A percentile compares a stretch with the other conserved stretches of the same genome.
These are phyloP conservation scores for Globomyces pollinis-pini DNA, from an alignment of 192 early-diverging fungal species.

Conservation along the genomic window DNA sequence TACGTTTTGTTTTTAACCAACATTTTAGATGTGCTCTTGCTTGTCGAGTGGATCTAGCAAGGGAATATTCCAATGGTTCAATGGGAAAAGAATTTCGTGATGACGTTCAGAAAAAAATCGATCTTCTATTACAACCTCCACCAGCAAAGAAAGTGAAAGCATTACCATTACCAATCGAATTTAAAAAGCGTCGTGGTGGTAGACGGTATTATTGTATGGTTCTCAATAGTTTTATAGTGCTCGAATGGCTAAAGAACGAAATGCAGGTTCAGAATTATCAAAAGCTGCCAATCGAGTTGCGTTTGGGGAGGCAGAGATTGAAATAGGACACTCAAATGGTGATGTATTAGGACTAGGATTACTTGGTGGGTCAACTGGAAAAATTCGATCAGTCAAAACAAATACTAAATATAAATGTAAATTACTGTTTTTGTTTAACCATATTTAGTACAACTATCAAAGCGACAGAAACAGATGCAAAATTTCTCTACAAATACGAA, in stretches of 20 bases:
- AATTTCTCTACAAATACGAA: constrained; percentile 6
- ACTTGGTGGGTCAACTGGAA: constrained; percentile 66
- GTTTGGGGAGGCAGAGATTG: constrained; percentile 88
- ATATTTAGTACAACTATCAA: constrained; percentile 2
- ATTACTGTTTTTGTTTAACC: not conserved
- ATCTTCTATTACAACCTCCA: constrained; percentile 76
- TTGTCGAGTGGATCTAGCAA: constrained; percentile 74
- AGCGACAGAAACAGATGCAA: constrained; percentile 12
- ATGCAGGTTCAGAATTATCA: constrained; percentile 77
- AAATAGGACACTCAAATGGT: constrained; percentile 58
- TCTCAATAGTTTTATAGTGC: constrained; percentile 49
- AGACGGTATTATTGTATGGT: constrained; percentile 41
- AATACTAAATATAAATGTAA: not conserved
- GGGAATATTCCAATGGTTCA: constrained; percentile 63
- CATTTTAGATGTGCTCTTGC: constrained; percentile 71
- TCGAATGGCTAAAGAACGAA: constrained; percentile 72
- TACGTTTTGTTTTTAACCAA: too few species aligned
- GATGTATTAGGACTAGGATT: constrained; percentile 87
- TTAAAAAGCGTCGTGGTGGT: constrained; percentile 87
- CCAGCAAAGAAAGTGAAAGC: constrained; percentile 80
- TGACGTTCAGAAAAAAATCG: constrained; percentile 82
- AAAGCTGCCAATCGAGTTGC: constrained; percentile 84
- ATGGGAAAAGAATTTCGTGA: constrained; percentile 62
- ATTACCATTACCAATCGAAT: constrained; percentile 84
- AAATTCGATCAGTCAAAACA: constrained; percentile 43